Conservation (phyloP, 306 rosid species). For the Dicorynia guianensis region DNA sequence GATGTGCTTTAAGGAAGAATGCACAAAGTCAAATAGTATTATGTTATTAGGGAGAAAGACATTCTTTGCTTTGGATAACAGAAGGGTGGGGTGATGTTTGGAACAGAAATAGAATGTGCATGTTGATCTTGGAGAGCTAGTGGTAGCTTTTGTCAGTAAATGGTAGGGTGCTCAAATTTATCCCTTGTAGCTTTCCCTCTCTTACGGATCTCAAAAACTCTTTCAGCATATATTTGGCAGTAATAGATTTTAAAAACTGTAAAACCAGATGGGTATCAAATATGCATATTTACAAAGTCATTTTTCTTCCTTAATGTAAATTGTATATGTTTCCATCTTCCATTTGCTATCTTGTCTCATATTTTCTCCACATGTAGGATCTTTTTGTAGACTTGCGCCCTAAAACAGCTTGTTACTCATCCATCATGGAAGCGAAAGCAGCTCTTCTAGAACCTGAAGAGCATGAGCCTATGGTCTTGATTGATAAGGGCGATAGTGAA, state of each 20-base stretch:
- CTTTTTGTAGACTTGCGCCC: conserved; percentile 94
- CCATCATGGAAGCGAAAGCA: conserved; percentile 83
- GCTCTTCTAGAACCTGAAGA: conserved; percentile 91
- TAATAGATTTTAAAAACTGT: conserved; percentile 14
- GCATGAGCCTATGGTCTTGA: conserved; percentile 63
- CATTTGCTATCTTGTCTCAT: conserved; percentile 18
- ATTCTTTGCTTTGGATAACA: not conserved
- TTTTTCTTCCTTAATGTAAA: not conserved
- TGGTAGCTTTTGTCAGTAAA: not conserved
- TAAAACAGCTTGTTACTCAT: conserved; percentile 81
- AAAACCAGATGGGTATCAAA: not conserved
- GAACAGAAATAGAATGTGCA: conserved; percentile 21
- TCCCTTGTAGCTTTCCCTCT: not conserved
- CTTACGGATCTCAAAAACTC: not conserved
- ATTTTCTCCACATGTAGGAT: conserved; percentile 62
- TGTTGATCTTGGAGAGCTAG: not conserved
- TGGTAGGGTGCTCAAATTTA: conserved; percentile 26
- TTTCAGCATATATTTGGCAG: conserved; percentile 4
- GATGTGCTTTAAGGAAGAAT: not conserved
- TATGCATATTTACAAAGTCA: not conserved
- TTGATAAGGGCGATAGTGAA: conserved; percentile 74
- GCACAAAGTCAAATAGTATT: not conserved
- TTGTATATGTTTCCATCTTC: not conserved
- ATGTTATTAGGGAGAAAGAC: not conserved
- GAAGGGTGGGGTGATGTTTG: not conserved